phyloP scores from a whole-genome alignment of 495 filamentous ascomycete species.

The Jackrogersella multiformis region DNA sequence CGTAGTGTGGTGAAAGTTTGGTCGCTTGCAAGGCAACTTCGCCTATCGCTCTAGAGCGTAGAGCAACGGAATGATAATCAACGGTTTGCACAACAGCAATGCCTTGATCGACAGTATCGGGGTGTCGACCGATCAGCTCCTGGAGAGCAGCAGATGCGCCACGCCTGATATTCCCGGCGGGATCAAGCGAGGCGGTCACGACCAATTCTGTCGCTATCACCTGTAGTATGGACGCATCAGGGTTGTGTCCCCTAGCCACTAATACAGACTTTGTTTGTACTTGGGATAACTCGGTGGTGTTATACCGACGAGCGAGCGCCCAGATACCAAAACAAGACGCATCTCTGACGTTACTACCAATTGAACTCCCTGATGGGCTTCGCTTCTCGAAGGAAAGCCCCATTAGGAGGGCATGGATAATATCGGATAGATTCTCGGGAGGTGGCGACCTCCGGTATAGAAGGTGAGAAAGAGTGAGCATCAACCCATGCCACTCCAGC shows the following conservation, averaged over 20 bases:
- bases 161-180: constrained; percentile 89
- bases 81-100: constrained; percentile 87
- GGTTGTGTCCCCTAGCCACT: constrained; percentile 42
- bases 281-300: constrained; percentile 75
- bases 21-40: constrained; percentile 76
- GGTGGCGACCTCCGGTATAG: constrained; percentile 81
- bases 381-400: constrained; percentile 88
- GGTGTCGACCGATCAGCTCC: constrained; percentile 92
- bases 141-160: constrained; percentile 94
- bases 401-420: constrained; percentile 74
- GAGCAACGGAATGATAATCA: constrained; percentile 91
- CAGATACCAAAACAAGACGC: constrained; percentile 96
- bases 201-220: constrained; percentile 81
- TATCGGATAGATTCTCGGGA: constrained; percentile 68
- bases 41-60: constrained; percentile 80
- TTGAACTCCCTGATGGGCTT: constrained; percentile 77
- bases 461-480: constrained; percentile 85
- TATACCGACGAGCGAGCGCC: constrained; percentile 88
- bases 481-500: constrained; percentile 89
- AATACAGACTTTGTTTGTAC: constrained; percentile 58
- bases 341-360: constrained; percentile 95
- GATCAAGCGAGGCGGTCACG: constrained; percentile 83
- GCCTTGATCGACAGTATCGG: constrained; percentile 79
- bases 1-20: constrained; percentile 71
- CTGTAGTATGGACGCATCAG: constrained; percentile 68